Evolutionary conservation across 108 stramenopile species (phyloP).

Genomic region (Cyclotella cryptica): DNA sequence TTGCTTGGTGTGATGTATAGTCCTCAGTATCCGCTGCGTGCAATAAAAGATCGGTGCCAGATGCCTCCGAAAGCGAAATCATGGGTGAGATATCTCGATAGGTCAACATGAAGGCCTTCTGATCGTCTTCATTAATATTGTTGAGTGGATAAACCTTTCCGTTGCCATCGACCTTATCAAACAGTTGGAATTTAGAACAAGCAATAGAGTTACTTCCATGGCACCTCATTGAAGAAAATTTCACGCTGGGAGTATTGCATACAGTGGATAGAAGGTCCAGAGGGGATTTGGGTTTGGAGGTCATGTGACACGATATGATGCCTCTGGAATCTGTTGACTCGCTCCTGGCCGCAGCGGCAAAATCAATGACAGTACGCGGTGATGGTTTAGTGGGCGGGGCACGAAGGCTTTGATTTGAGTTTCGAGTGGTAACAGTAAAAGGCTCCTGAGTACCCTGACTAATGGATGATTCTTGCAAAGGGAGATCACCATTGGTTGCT

Average conservation of each 20-base stretch:
- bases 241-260: neutral
- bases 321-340: neutral
- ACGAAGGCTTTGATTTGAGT: too few relatives aligned
- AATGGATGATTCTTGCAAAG: neutral
- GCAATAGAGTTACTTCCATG: neutral
- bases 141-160: neutral
- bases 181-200: neutral
- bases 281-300: neutral
- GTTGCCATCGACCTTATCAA: neutral
- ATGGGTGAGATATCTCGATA: neutral
- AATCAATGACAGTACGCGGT: too few relatives aligned
- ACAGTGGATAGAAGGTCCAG: neutral
- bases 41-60: neutral
- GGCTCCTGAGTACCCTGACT: too few relatives aligned
- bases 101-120: neutral
- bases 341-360: too few relatives aligned
- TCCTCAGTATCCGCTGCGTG: neutral
- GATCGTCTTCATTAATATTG: slow-evolving; percentile 2
- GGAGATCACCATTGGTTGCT: neutral
- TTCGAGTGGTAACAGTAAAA: too few relatives aligned
- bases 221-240: neutral
- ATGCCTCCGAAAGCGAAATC: neutral
- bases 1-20: neutral
- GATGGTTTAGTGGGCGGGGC: too few relatives aligned
- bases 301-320: neutral